These are phyloP conservation scores for Celoporthe dispersa DNA, from an alignment of 2,329 filamentous ascomycete genomes.

Conservation along the genomic window DNA sequence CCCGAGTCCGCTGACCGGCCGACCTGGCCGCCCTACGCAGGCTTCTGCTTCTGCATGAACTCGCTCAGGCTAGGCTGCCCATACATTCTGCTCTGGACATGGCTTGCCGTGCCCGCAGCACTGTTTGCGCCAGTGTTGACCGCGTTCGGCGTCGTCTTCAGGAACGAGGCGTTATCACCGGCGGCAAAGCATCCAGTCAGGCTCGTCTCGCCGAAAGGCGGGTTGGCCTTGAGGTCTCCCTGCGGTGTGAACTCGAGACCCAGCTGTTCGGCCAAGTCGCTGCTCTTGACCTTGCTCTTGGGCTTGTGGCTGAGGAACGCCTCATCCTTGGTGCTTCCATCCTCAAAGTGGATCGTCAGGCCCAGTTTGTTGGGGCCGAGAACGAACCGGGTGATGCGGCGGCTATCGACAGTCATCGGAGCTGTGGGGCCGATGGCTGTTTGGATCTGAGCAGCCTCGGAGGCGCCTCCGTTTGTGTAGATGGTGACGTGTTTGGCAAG, in stretches of 20 bases:
- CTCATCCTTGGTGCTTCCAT: background rate
- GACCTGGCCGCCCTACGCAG: background rate
- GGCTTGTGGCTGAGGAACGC: constrained; percentile 20
- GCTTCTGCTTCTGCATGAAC: background rate
- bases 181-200: constrained; percentile 15
- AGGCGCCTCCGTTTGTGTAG: constrained; percentile 12
- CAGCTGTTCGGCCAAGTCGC: constrained; percentile 8
- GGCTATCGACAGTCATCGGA: background rate
- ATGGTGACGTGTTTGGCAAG: constrained; percentile 9
- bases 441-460: background rate
- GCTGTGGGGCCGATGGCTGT: background rate
- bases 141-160: background rate
- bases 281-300: constrained; percentile 4
- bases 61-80: constrained; percentile 3
- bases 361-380: background rate
- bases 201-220: constrained; percentile 2
- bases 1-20: too few relatives aligned
- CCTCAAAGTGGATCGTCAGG: background rate
- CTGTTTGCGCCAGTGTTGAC: constrained; percentile 1
- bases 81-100: constrained; percentile 6
- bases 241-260: constrained; percentile 13
- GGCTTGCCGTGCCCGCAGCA: constrained; percentile 2
- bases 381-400: constrained; percentile 6
- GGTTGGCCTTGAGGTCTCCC: constrained; percentile 4
- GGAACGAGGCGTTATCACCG: constrained; percentile 6